Conservation (phyloP, 2,329 filamentous ascomycete species). For the Shiraia bambusicola region DNA sequence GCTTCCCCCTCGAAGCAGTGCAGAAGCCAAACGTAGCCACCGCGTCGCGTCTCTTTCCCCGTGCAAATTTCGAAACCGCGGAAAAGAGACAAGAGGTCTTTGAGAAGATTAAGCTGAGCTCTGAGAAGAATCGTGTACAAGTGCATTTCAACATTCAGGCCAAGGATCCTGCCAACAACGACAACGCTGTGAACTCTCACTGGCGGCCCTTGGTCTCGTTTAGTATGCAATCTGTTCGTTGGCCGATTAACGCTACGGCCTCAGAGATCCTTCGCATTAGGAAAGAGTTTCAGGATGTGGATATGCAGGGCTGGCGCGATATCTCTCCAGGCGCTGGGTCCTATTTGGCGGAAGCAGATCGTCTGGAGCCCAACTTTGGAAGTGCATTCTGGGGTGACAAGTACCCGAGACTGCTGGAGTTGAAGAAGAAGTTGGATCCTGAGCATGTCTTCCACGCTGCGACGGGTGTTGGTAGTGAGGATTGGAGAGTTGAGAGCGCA, state of each 20-base stretch:
- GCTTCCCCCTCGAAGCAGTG: slow-evolving; percentile 40
- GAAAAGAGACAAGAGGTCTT: slow-evolving; percentile 37
- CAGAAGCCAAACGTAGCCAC: slow-evolving; percentile 38
- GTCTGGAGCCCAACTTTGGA: slow-evolving; percentile 37
- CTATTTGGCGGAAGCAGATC: slow-evolving; percentile 37
- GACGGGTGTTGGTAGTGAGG: slow-evolving; percentile 38
- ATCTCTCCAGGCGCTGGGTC: slow-evolving; percentile 32
- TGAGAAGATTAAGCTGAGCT: slow-evolving; percentile 29
- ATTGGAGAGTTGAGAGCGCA: slow-evolving; percentile 38
- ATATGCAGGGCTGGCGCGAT: slow-evolving; percentile 38
- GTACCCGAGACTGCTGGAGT: slow-evolving; percentile 30
- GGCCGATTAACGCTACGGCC: slow-evolving; percentile 34
- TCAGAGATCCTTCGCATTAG: slow-evolving; percentile 27
- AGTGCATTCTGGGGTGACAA: slow-evolving; percentile 36
- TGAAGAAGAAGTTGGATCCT: slow-evolving; percentile 40
- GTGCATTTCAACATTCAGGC: slow-evolving; percentile 42
- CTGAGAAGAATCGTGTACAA: slow-evolving; percentile 39
- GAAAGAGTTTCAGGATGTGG: slow-evolving; percentile 27
- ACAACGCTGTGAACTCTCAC: slow-evolving; percentile 37
- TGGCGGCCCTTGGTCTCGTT: slow-evolving; percentile 31
- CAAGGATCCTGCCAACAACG: slow-evolving; percentile 28
- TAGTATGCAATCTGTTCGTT: slow-evolving; percentile 36
- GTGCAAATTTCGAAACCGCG: slow-evolving; percentile 35
- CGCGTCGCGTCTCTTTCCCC: slow-evolving; percentile 37
- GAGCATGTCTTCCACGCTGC: slow-evolving; percentile 38